Conservation (phyloP, 1,284 basidiomycete species). For the Microbotryum lychnidis-dioicae region DNA sequence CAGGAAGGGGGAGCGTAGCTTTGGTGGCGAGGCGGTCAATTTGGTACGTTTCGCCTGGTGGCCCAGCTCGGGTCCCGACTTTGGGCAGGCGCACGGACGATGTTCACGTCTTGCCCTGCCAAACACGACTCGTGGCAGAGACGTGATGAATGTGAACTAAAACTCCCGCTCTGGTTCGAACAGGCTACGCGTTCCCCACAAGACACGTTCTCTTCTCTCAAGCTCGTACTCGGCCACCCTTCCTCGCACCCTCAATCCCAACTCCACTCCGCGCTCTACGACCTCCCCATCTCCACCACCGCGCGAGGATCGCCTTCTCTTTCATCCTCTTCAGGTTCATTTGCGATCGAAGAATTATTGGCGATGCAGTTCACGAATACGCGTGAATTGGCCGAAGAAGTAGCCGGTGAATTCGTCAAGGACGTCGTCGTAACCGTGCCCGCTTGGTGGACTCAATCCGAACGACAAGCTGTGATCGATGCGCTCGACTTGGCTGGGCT, state of each 20-base stretch:
- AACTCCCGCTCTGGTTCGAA: not conserved
- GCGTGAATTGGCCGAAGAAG: slow-evolving; percentile 72
- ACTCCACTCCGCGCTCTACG: slow-evolving; percentile 54
- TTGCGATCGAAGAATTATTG: slow-evolving; percentile 72
- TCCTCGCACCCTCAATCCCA: slow-evolving; percentile 51
- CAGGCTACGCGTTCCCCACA: slow-evolving; percentile 79
- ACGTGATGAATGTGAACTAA: not conserved
- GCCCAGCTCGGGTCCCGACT: not conserved
- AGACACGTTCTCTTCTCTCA: slow-evolving; percentile 78
- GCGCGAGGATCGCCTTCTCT: slow-evolving; percentile 55
- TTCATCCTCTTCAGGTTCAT: slow-evolving; percentile 41
- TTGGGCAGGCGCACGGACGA: not conserved
- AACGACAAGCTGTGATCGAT: slow-evolving; percentile 81
- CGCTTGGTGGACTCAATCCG: slow-evolving; percentile 73
- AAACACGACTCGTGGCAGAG: not conserved
- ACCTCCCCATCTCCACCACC: slow-evolving; percentile 54
- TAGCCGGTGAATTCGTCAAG: slow-evolving; percentile 63
- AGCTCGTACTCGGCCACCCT: slow-evolving; percentile 73
- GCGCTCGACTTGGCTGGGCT: slow-evolving; percentile 85
- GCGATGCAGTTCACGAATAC: slow-evolving; percentile 92
- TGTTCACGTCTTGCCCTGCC: too few species aligned
- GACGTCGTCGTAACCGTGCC: slow-evolving; percentile 79
- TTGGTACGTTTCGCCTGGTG: slow-evolving; percentile 52
- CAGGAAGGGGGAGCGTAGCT: slow-evolving; percentile 81
- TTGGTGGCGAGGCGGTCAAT: slow-evolving; percentile 79